Conservation (phyloP, 345 rosid species). For the Gossypium rotundifolium region DNA sequence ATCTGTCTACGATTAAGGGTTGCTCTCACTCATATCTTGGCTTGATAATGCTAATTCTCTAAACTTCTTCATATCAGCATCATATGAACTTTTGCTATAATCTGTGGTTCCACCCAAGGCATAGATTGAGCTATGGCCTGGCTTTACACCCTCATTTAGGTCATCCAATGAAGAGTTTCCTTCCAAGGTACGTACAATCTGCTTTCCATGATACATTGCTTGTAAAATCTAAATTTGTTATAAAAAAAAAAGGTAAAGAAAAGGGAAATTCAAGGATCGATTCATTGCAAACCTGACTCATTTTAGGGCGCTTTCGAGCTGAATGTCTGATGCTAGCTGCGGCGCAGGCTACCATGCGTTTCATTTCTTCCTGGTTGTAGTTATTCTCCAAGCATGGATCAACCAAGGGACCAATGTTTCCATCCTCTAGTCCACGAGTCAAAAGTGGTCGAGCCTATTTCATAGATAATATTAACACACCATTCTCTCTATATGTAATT, state of each 20-base stretch:
- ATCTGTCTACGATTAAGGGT: constrained; percentile 44
- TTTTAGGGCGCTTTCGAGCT: constrained; percentile 79
- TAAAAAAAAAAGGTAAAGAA: background rate
- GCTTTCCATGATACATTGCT: constrained; percentile 8
- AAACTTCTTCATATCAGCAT: constrained; percentile 79
- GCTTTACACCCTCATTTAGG: constrained; percentile 59
- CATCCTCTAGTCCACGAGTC: constrained; percentile 39
- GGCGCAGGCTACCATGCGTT: constrained; percentile 67
- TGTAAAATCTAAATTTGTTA: background rate
- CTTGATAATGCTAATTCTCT: constrained; percentile 63
- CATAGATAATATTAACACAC: no score
- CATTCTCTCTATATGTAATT: no score
- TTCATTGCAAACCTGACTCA: constrained; percentile 66
- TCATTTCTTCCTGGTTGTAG: constrained; percentile 59
- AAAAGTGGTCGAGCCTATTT: constrained; percentile 71
- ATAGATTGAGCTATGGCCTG: constrained; percentile 53
- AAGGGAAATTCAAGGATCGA: background rate
- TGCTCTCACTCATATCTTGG: constrained; percentile 45
- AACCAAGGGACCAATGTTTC: constrained; percentile 40
- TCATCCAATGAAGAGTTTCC: constrained; percentile 82
- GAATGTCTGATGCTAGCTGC: constrained; percentile 91
- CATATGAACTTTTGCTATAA: constrained; percentile 46
- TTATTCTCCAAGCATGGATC: constrained; percentile 55
- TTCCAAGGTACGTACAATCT: constrained; percentile 86
- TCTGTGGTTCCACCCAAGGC: constrained; percentile 34